phyloP scores from a whole-genome alignment of 2,329 filamentous ascomycete species.

The Cladosporium sphaerospermum region DNA sequence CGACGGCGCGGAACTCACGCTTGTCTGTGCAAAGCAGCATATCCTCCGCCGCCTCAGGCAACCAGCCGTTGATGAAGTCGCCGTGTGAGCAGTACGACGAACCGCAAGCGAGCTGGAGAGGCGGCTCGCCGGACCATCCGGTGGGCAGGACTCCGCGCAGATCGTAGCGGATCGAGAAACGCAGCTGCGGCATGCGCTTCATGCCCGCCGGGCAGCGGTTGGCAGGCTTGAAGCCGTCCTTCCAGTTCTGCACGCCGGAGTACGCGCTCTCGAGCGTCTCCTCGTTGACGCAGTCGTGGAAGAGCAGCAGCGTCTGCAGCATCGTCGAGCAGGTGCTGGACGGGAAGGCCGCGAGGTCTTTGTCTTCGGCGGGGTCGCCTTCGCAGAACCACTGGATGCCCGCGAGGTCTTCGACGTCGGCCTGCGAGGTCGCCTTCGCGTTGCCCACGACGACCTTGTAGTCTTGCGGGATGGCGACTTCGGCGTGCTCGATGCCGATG shows the following conservation, averaged over 20 bases:
- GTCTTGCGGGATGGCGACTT: slow-evolving; percentile 42
- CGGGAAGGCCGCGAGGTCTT: slow-evolving; percentile 25
- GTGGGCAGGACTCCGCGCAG: slow-evolving; percentile 37
- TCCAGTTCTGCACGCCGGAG: slow-evolving; percentile 11
- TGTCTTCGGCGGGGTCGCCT: slow-evolving; percentile 8
- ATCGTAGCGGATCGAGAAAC: slow-evolving; percentile 45
- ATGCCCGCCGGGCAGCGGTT: slow-evolving; percentile 39
- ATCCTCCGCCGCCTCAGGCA: slow-evolving; percentile 31
- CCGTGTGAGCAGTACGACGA: slow-evolving; percentile 40
- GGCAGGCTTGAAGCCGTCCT: slow-evolving; percentile 23
- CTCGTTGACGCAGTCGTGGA: slow-evolving; percentile 34
- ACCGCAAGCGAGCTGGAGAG: slow-evolving; percentile 40
- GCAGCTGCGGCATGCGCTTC: slow-evolving; percentile 43
- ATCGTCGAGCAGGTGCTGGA: slow-evolving; percentile 37
- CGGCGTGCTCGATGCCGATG: slow-evolving; percentile 34
- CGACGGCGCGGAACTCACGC: slow-evolving; percentile 33
- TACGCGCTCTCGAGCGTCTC: slow-evolving; percentile 27
- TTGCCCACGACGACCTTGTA: slow-evolving; percentile 38
- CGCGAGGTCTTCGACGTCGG: slow-evolving; percentile 17
- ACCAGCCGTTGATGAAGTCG: slow-evolving; percentile 47
- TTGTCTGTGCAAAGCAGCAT: slow-evolving; percentile 15
- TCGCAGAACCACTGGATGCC: slow-evolving; percentile 36
- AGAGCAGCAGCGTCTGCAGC: slow-evolving; percentile 41
- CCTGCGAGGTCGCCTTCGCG: slow-evolving; percentile 32
- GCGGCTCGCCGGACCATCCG: slow-evolving; percentile 41